Evolutionary conservation across 495 filamentous ascomycete species (phyloP), one percentile per base, ranked within the genome.

Genomic region (Hyaloscypha hepaticicola): DNA sequence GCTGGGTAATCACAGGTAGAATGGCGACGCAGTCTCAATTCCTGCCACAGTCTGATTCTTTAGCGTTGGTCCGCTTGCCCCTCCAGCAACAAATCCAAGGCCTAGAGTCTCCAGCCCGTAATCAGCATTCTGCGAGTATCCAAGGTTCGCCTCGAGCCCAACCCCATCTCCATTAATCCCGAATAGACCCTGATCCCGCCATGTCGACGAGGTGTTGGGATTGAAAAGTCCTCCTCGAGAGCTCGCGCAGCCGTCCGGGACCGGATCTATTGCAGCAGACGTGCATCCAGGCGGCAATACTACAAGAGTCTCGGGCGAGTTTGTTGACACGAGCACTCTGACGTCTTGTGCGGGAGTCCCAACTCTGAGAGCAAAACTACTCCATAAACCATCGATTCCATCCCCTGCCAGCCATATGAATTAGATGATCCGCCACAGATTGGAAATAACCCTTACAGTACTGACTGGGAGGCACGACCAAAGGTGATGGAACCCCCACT

Each of bases 31-130:
- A 0, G 71, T 53, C 1, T 76, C 76, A 25, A 83, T 74, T 16
- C 69, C 78, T 14, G 73, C 82, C 26, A 87, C 75, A 5, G 77
- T 77, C 58, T 82, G 79, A 68, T 80, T 74, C 7, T 74, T 65
- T 38, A 86, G 67, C 26, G 73, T 73, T 1, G 82, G 77, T 16
- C 79, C 79, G 57, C 52, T 49, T 56, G 67, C 25, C 48, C 55
- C 66, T 22, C 52, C 52, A 21, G 60, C 29, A 9, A 65, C 72
- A 66, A 63, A 74, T 24, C 82, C 82, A 3, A 86, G 64, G 2
- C 78, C 78, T 14, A 87, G 55, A 2, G 77, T 82, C 51, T 88
- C 85, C 34, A 78, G 75, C 2, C 82, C 84, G 68, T 78, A 84
- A 50, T 74, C 49, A 12, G 75, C 80, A 63, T 71, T 75, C n/a